Evolutionary conservation across 306 rosid genomes (phyloP).

Genomic region (Crataegus laevigata): DNA sequence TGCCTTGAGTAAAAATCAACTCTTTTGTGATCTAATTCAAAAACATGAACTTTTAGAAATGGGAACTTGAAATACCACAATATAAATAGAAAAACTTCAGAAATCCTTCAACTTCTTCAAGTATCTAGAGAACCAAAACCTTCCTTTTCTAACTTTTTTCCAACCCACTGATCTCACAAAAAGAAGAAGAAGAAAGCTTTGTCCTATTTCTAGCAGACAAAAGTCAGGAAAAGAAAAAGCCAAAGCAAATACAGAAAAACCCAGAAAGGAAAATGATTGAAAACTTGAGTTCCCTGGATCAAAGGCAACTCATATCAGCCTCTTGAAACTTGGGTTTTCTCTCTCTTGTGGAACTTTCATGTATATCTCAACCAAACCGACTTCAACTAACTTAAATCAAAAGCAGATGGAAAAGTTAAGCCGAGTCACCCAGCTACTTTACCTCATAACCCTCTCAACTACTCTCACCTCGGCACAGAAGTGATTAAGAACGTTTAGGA

Average conservation of each 20-base stretch:
- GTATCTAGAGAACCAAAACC: conserved; percentile 24
- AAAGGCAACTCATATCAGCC: conserved; percentile 38
- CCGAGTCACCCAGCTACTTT: conserved; percentile 27
- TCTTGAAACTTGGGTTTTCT: conserved; percentile 21
- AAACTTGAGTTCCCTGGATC: conserved; percentile 42
- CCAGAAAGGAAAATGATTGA: conserved; percentile 7
- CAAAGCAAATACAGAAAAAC: conserved; percentile 2
- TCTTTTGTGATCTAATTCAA: conserved; percentile 14
- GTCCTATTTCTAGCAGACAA: conserved; percentile 17
- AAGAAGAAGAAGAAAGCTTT: neutral
- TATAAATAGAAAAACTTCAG: conserved; percentile 18
- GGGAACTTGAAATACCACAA: conserved; percentile 1
- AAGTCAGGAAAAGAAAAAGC: conserved; percentile 19
- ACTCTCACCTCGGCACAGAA: neutral
- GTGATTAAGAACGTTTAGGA: too few relatives aligned
- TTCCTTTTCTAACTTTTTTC: conserved; percentile 26
- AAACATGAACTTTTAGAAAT: conserved; percentile 15
- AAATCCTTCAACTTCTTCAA: conserved; percentile 17
- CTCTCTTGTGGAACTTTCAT: conserved; percentile 31
- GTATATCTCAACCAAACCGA: conserved; percentile 13
- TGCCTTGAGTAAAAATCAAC: neutral
- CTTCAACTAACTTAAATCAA: conserved; percentile 10
- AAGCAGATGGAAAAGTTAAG: conserved; percentile 12
- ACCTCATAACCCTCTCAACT: neutral
- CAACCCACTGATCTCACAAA: conserved; percentile 29